phyloP scores from a whole-genome alignment of 768 basidiomycete genomes.

The Termitomyces eurrhizus region DNA sequence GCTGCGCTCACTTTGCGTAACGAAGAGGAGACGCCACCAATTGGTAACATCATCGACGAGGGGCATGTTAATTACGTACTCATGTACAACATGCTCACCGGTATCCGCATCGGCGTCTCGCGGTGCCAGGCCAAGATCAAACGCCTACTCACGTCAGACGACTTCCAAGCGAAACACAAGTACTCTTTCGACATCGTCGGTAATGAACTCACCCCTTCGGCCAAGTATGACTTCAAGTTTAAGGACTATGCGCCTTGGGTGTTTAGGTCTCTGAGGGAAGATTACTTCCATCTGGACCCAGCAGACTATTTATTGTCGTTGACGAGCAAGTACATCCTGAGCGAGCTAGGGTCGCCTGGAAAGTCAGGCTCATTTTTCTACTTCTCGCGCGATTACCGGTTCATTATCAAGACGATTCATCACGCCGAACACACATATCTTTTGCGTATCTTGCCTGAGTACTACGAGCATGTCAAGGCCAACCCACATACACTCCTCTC shows the following conservation, averaged over 20 bases:
- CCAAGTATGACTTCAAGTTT: conserved; percentile 99
- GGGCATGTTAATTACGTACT: conserved; percentile 98
- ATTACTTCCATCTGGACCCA: conserved; percentile 92
- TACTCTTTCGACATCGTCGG: conserved; percentile 97
- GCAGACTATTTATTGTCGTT: conserved; percentile 96
- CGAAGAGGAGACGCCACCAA: conserved; percentile 54
- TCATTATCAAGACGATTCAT: conserved; percentile 99
- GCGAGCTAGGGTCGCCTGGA: conserved; percentile 95
- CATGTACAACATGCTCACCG: conserved; percentile 99
- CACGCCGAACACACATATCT: conserved; percentile 95
- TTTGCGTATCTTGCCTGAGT: conserved; percentile 74
- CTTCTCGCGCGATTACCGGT: conserved; percentile 97
- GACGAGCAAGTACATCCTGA: conserved; percentile 96
- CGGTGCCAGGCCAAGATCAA: conserved; percentile 95
- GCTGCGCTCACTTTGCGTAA: conserved; percentile 43
- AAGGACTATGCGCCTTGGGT: conserved; percentile 99
- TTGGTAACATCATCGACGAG: conserved; percentile 97
- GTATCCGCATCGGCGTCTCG: conserved; percentile 94
- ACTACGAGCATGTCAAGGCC: conserved; percentile 78
- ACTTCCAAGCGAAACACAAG: conserved; percentile 88
- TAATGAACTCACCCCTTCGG: conserved; percentile 96
- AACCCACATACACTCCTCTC: conserved; percentile 95
- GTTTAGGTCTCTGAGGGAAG: conserved; percentile 92
- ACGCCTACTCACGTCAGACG: conserved; percentile 77
- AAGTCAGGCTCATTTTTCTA: conserved; percentile 99